phyloP scores from a whole-genome alignment of 148 eudicot genomes.

The Pharnaceum exiguum region DNA sequence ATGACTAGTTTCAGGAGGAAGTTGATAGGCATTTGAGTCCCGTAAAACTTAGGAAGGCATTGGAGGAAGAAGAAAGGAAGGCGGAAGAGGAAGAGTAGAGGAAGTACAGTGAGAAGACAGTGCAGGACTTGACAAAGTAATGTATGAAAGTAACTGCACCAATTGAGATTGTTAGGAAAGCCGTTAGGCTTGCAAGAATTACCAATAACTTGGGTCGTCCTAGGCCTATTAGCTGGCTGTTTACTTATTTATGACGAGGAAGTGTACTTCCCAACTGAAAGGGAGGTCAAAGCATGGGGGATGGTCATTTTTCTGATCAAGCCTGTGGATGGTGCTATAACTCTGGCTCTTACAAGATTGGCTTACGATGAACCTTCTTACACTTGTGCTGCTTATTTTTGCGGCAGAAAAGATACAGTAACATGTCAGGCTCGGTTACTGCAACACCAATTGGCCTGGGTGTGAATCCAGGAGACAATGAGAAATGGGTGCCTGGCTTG shows the following conservation, averaged over 20 bases:
- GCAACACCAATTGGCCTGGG: conserved; percentile 42
- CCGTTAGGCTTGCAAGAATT: conserved; percentile 69
- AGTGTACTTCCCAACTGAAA: conserved; percentile 65
- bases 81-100: conserved; percentile 74
- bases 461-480: conserved; percentile 31
- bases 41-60: conserved; percentile 38
- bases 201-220: conserved; percentile 95
- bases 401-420: conserved; percentile 53
- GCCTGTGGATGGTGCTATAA: conserved; percentile 76
- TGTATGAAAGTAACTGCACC: conserved; percentile 79
- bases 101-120: conserved; percentile 56
- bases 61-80: conserved; percentile 53
- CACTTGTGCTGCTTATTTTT: conserved; percentile 73
- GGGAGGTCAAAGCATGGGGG: conserved; percentile 72
- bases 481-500: conserved; percentile 60
- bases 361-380: conserved; percentile 63
- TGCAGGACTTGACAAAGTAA: conserved; percentile 72
- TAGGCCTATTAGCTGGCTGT: conserved; percentile 60
- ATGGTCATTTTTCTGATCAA: conserved; percentile 68
- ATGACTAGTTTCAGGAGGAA: conserved; percentile 80
- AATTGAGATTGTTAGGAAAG: conserved; percentile 53
- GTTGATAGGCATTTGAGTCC: conserved; percentile 73
- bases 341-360: conserved; percentile 54
- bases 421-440: conserved; percentile 56
- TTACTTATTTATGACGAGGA: conserved; percentile 58